Conservation (phyloP, 75 land plant genomes). For the Cryptomeria japonica region DNA sequence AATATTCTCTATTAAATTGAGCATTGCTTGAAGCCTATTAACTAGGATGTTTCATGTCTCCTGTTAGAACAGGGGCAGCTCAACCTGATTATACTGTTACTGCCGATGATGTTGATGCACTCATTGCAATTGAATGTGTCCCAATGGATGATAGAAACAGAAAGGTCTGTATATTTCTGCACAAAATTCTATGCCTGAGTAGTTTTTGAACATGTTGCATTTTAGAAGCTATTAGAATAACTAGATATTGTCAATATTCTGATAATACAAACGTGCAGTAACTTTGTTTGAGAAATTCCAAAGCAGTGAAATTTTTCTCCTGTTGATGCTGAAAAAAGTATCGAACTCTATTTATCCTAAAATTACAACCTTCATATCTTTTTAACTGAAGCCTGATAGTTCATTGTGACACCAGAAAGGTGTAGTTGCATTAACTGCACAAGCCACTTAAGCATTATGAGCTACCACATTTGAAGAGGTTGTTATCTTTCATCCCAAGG, state of each 20-base stretch:
- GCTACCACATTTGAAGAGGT: background rate
- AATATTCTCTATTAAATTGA: background rate
- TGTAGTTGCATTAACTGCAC: background rate
- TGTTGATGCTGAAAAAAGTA: background rate
- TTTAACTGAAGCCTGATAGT: background rate
- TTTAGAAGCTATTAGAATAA: background rate
- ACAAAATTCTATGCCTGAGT: background rate
- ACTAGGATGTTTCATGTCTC: constrained; percentile 10
- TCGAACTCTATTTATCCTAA: background rate
- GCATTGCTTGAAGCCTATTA: background rate
- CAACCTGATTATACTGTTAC: constrained; percentile 92
- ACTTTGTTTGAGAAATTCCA: background rate
- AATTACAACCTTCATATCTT: background rate
- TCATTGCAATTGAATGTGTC: constrained; percentile 85
- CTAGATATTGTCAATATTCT: background rate
- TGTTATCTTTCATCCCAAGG: background rate
- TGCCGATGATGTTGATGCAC: constrained; percentile 91
- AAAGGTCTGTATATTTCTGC: constrained; percentile 44
- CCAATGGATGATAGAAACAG: constrained; percentile 91
- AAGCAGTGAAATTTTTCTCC: background rate
- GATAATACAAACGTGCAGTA: background rate
- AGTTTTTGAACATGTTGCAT: background rate
- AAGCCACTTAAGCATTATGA: background rate
- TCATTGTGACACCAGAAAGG: background rate
- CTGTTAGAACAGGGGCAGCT: constrained; percentile 72